Evolutionary conservation across 2,329 filamentous ascomycete species (phyloP).

Genomic region (Fusarium abutilonis): DNA sequence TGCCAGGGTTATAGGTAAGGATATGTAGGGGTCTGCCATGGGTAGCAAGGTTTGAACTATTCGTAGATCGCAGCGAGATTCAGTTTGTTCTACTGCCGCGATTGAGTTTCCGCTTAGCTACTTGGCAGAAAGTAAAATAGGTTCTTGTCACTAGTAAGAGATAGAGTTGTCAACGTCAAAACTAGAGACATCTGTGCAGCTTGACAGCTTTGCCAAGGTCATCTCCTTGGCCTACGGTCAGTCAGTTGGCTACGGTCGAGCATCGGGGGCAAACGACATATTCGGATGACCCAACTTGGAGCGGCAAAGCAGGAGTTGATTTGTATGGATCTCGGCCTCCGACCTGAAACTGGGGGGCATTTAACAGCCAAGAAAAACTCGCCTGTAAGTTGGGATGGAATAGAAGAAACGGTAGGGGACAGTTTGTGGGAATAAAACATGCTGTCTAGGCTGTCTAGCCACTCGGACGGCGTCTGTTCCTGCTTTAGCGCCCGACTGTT

Average conservation of each 20-base stretch:
- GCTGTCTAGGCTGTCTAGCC: not conserved
- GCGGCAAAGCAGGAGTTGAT: too few species aligned
- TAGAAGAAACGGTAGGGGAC: not conserved
- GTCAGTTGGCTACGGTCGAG: conserved; percentile 2
- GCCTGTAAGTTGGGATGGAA: too few species aligned
- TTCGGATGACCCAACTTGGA: not conserved
- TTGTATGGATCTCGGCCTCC: conserved; percentile 18
- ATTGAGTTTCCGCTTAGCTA: conserved; percentile 1
- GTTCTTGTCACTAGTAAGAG: too few species aligned
- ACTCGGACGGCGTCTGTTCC: conserved; percentile 26
- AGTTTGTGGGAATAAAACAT: not conserved
- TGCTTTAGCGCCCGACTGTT: conserved; percentile 32
- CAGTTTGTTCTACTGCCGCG: not conserved
- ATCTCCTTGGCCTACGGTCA: not conserved
- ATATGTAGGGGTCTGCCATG: not conserved
- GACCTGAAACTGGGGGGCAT: conserved; percentile 39
- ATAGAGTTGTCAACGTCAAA: not conserved
- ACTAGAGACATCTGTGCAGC: not conserved
- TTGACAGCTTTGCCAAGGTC: conserved; percentile 1
- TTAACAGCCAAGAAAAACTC: not conserved
- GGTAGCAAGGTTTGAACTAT: conserved; percentile 8
- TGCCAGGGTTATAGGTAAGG: conserved; percentile 3
- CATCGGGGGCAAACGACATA: not conserved
- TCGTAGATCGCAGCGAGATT: conserved; percentile 26
- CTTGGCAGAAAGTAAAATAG: not conserved